Percentiles rank a stretch among this genome's conserved stretches.
These are phyloP conservation scores for Penicillium sclerotiorum DNA, from an alignment of 2,329 filamentous ascomycete species.

Conservation along the genomic window DNA sequence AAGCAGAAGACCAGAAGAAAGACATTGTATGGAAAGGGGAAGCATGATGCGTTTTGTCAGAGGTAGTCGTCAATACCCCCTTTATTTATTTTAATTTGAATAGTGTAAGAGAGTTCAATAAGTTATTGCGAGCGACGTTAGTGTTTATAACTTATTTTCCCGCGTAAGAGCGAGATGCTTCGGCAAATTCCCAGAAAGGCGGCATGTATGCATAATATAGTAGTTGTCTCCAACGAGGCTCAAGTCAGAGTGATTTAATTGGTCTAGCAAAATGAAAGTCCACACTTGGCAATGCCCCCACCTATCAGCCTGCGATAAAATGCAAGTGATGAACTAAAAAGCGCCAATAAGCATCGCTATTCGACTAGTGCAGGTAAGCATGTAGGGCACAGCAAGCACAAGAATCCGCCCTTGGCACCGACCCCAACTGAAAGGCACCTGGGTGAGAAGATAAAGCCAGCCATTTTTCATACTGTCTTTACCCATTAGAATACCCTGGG, in stretches of 20 bases:
- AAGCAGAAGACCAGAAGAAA: background rate
- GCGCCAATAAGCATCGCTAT: background rate
- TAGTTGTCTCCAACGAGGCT: background rate
- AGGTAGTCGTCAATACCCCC: background rate
- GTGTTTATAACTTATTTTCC: background rate
- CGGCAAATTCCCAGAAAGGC: background rate
- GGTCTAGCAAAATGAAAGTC: background rate
- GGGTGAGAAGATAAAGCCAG: background rate
- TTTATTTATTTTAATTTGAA: background rate
- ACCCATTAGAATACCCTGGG: background rate
- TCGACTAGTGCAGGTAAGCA: background rate
- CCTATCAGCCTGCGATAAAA: background rate
- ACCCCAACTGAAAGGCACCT: background rate
- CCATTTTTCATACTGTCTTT: background rate
- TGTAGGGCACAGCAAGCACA: background rate
- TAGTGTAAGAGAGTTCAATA: background rate
- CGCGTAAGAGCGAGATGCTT: background rate
- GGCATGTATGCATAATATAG: background rate
- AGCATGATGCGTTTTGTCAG: background rate
- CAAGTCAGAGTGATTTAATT: background rate
- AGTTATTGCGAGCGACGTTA: background rate
- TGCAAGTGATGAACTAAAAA: background rate
- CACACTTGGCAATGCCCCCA: background rate
- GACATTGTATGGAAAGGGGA: background rate
- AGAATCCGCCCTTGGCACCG: background rate